Base-by-base conservation (phyloP, 169 alveolate genomes). In the Eimeria zaria region DNA sequence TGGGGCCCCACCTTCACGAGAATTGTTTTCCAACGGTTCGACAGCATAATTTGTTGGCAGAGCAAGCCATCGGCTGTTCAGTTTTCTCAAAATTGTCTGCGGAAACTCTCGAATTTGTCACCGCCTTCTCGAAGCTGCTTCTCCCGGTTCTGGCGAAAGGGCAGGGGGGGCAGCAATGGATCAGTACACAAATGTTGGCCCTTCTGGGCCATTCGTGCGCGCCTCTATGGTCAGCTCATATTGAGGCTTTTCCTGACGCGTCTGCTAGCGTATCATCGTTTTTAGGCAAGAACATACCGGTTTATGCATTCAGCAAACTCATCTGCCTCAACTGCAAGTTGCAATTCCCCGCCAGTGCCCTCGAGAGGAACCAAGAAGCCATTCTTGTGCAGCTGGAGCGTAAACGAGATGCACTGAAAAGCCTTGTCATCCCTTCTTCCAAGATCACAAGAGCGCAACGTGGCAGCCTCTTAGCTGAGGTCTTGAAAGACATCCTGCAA, bases 161-260 rank as follows among this genome's bases (percentile, higher is more conserved):
- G 76, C 55, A 83, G 53, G 36, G 20, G 55, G 76, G 8, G 91
- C 91, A 33, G 8, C 76, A 12, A 20, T 58, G 76, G 76, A 83
- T 76, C 8, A 51, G 67, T 12, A 83, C 73, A 55, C 91, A 58
- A 58, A 24, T 36, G 18, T 83, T 83, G 91, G 91, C 91, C 39
- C 69, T 83, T 5, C 55, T 83, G 74, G 91, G 91, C 30, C 91
- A 83, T 83, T 83, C 91, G 22, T 83, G 91, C 24, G 76, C 39
- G 44, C 91, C 55, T 14, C 30, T 83, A 27, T 83, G 91, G 91
- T 14, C 55, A 36, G 46, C 30, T 48, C n/a, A 46, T 9, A 48
- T n/a, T 46, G 3, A 27, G 88, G 88, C 88, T 11, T 46, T 44
- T 27, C 88, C 88, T 78, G 88, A 78, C 27, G 8, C 67, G 1